phyloP scores from a whole-genome alignment of 2,329 filamentous ascomycete genomes.

The Colletotrichum sansevieriae region DNA sequence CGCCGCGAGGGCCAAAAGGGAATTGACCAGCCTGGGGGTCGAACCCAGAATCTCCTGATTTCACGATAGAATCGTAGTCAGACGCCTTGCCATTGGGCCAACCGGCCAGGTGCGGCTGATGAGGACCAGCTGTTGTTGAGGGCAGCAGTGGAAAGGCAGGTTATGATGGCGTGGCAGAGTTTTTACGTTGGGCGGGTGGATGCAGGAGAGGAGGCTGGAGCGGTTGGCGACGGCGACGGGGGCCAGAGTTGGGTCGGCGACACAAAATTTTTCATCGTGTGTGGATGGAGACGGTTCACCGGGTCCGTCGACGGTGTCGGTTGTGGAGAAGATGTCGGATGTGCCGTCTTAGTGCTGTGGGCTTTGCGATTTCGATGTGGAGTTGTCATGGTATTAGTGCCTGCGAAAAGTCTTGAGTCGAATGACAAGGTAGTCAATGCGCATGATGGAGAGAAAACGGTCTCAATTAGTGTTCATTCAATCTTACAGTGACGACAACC shows the following conservation, averaged over 20 bases:
- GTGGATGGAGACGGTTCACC: background rate
- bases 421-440: too few species aligned
- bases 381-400: too few species aligned
- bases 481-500: too few species aligned
- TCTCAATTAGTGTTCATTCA: too few species aligned
- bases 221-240: conserved; percentile 3
- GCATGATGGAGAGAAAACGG: too few species aligned
- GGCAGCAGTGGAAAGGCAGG: accelerated
- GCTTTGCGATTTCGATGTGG: too few species aligned
- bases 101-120: conserved; percentile 24
- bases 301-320: background rate
- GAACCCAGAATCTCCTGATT: conserved; percentile 42
- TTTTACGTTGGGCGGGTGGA: conserved; percentile 1
- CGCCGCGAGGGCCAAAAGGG: background rate
- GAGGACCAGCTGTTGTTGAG: background rate
- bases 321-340: background rate
- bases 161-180: background rate
- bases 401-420: too few species aligned
- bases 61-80: conserved; percentile 53
- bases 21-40: conserved; percentile 41
- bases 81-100: conserved; percentile 59
- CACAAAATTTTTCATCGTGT: too few species aligned
- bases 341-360: too few species aligned
- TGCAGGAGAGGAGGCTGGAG: background rate
- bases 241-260: too few species aligned